phyloP scores from a whole-genome alignment of 495 filamentous ascomycete species.

The Penicillium pulvis region DNA sequence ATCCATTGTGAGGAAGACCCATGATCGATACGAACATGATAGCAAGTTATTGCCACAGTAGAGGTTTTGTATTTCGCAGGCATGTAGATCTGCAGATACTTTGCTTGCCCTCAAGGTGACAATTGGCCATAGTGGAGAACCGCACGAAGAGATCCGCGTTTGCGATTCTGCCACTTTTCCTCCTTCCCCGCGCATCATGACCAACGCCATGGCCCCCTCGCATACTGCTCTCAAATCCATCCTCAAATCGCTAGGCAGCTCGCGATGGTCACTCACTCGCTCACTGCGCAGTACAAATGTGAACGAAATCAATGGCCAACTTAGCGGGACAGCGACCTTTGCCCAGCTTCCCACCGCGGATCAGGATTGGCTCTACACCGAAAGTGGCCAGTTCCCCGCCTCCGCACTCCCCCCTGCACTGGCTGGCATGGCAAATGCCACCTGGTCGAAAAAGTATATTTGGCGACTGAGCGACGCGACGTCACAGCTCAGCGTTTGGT shows the following conservation, averaged over 20 bases:
- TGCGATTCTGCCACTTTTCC: background rate
- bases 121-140: background rate
- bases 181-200: background rate
- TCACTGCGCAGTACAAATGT: conserved; percentile 48
- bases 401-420: conserved; percentile 20
- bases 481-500: conserved; percentile 46
- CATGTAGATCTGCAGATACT: too few species aligned
- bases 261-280: conserved; percentile 42
- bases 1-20: too few species aligned
- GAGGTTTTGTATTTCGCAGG: too few species aligned
- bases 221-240: conserved; percentile 22
- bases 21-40: too few species aligned
- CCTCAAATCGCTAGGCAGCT: conserved; percentile 35
- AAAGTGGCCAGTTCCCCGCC: conserved; percentile 46
- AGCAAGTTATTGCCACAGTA: too few species aligned
- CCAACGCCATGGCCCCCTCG: conserved; percentile 1
- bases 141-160: background rate
- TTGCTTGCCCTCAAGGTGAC: too few species aligned
- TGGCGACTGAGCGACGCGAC: conserved; percentile 37
- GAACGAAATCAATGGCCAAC: conserved; percentile 42
- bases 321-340: conserved; percentile 46
- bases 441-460: conserved; percentile 51
- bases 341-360: conserved; percentile 23
- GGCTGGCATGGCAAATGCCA: conserved; percentile 20
- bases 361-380: conserved; percentile 46